Evolutionary conservation across 2,329 filamentous ascomycete genomes (phyloP), one percentile per base, ranked within the genome.

Genomic region (Ascochyta lentis): DNA sequence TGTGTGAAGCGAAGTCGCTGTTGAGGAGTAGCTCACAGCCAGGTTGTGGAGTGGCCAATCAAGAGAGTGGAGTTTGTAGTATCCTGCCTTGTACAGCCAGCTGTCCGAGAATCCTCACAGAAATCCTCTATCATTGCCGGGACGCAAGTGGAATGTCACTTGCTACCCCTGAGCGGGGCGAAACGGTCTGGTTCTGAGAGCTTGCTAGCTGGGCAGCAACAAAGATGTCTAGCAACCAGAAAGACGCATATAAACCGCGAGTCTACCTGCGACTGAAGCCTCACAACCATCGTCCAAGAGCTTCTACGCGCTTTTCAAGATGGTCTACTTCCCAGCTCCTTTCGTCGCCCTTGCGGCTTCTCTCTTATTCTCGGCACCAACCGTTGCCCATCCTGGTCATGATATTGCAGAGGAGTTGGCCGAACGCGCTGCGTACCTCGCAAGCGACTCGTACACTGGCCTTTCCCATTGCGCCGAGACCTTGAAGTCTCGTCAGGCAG

Each of bases 391-490:
- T 37, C 57, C 60, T 3, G 57, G 60, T 9, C 60, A 62, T 44
- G 57, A 60, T 23, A 45, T 58, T 26, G 12, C 33, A 12, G 37
- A 57, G 27, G 60, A 62, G 39, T n/a, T 60, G 3, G 62, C 62
- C 37, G 60, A 65, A 42, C 62, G 60, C 22, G 51, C 58, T 27
- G 62, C 58, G 3, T 65, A 68, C 41, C 58, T 56, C 51, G 68
- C 66, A 1, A 69, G 72, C 38, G 68, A 73, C 22, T 58, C 59
- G 26, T 66, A 72, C 48, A 70, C 71, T 27, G 74, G 51, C n/a
- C 68, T 80, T 8, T 66, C 60, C 48, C 58, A 72, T 34, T 80
- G 78, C 61, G 65, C 74, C 23, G 72, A 70, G 59, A 72, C 70
- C 3, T 67, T 74, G 29, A 63, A 71, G 40, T 68, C 76, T 19